Evolutionary conservation across 1,284 basidiomycete genomes (phyloP).

Genomic region (Cryptococcus sp.): DNA sequence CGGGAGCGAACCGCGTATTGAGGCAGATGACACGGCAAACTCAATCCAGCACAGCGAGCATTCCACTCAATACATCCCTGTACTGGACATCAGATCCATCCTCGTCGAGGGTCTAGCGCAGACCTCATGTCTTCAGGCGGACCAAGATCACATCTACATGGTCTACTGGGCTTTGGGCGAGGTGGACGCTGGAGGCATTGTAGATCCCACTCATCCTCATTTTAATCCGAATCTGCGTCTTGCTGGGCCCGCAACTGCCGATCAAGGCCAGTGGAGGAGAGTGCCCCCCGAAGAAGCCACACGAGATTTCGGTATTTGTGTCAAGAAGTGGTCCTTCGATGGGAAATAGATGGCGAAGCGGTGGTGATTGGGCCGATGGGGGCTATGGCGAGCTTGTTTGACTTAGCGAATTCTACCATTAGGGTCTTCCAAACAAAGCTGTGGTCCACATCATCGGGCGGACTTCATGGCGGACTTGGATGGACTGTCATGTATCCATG

Average conservation of each 20-base stretch:
- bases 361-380: background rate
- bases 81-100: slow-evolving; percentile 23
- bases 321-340: background rate
- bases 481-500: too few species aligned
- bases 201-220: slow-evolving; percentile 2
- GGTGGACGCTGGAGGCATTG: slow-evolving; percentile 5
- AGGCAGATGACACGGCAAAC: too few species aligned
- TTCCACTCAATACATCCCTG: slow-evolving; percentile 3
- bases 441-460: too few species aligned
- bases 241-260: too few species aligned
- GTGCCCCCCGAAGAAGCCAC: background rate
- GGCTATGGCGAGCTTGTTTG: too few species aligned
- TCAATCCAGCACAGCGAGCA: too few species aligned
- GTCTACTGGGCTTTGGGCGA: slow-evolving; percentile 34
- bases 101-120: slow-evolving; percentile 23
- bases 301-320: background rate
- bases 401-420: too few species aligned
- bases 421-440: too few species aligned
- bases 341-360: background rate
- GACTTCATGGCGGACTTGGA: too few species aligned
- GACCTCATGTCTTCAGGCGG: slow-evolving; percentile 39
- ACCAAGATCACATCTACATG: slow-evolving; percentile 31
- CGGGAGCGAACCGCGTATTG: too few species aligned
- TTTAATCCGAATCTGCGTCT: too few species aligned
- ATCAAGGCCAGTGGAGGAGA: background rate